These are phyloP conservation scores for Globisporangium echinulatum DNA, from an alignment of 352 stramenopile genomes.

Conservation along the genomic window DNA sequence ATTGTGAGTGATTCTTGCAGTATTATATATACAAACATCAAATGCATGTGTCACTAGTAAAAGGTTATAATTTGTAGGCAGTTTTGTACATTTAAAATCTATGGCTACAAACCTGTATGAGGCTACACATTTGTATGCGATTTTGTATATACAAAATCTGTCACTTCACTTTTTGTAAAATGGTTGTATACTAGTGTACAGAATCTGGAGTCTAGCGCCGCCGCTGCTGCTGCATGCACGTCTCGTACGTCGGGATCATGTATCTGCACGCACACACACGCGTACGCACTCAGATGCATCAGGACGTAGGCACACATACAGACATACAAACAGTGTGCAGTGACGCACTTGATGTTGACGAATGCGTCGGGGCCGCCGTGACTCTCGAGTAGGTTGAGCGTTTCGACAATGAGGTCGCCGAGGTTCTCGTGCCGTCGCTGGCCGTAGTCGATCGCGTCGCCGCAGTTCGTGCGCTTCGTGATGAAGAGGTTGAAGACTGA, in stretches of 20 bases:
- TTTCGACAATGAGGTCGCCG: slow-evolving; percentile 86
- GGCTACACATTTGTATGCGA: too few species aligned
- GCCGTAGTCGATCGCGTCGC: slow-evolving; percentile 90
- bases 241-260: slow-evolving; percentile 95
- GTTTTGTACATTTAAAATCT: too few species aligned
- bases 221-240: slow-evolving; percentile 43
- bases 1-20: too few species aligned
- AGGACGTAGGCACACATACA: background rate
- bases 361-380: slow-evolving; percentile 84
- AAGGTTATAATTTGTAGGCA: too few species aligned
- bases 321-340: background rate
- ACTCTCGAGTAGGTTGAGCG: slow-evolving; percentile 85
- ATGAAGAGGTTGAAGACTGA: slow-evolving; percentile 91
- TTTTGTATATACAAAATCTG: too few species aligned
- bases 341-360: slow-evolving; percentile 90
- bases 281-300: background rate
- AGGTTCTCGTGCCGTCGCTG: slow-evolving; percentile 87
- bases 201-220: background rate
- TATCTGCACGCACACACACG: slow-evolving; percentile 51
- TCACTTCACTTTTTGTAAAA: background rate
- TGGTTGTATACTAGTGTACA: too few species aligned
- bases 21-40: too few species aligned
- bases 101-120: too few species aligned
- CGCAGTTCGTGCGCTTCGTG: slow-evolving; percentile 88
- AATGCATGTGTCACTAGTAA: too few species aligned